phyloP scores from a whole-genome alignment of 2,329 filamentous ascomycete genomes.

The Xylaria sp. region DNA sequence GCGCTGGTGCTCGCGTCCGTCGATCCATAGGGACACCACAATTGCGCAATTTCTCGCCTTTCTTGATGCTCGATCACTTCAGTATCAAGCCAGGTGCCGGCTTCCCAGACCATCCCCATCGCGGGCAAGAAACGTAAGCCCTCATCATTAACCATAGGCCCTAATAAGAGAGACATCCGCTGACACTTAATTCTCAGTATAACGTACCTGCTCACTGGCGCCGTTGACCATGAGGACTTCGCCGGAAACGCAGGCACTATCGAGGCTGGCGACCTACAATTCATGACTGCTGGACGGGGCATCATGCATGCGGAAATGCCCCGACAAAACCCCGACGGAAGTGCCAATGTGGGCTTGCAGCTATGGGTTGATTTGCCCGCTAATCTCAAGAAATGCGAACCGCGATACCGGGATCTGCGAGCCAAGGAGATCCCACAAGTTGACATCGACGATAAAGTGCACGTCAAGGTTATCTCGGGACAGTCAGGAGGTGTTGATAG shows the following conservation, averaged over 20 bases:
- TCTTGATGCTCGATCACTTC: constrained; percentile 97
- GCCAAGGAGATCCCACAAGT: constrained; percentile 81
- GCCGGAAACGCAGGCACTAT: constrained; percentile 75
- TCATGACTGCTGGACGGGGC: constrained; percentile 94
- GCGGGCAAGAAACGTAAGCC: constrained; percentile 76
- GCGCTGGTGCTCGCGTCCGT: constrained; percentile 85
- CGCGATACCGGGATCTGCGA: constrained; percentile 86
- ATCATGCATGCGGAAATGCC: constrained; percentile 99
- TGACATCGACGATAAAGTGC: constrained; percentile 77
- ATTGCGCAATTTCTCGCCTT: constrained; percentile 87
- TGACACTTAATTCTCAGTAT: constrained; percentile 33
- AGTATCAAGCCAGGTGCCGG: constrained; percentile 80
- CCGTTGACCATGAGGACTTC: constrained; percentile 51
- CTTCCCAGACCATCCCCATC: constrained; percentile 87
- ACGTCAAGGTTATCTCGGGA: constrained; percentile 90
- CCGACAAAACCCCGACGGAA: constrained; percentile 77
- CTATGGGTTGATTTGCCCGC: constrained; percentile 93
- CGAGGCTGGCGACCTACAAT: constrained; percentile 88
- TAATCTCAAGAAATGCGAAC: constrained; percentile 86
- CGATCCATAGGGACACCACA: constrained; percentile 86
- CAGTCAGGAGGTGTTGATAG: constrained; percentile 85
- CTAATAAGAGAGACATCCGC: neutral
- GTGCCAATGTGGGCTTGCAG: constrained; percentile 86
- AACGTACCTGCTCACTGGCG: constrained; percentile 81
- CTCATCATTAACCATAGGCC: constrained; percentile 11